Evolutionary conservation across 2,329 filamentous ascomycete genomes (phyloP), one percentile per base, ranked within the genome.

Genomic region (Aspergillus niger): DNA sequence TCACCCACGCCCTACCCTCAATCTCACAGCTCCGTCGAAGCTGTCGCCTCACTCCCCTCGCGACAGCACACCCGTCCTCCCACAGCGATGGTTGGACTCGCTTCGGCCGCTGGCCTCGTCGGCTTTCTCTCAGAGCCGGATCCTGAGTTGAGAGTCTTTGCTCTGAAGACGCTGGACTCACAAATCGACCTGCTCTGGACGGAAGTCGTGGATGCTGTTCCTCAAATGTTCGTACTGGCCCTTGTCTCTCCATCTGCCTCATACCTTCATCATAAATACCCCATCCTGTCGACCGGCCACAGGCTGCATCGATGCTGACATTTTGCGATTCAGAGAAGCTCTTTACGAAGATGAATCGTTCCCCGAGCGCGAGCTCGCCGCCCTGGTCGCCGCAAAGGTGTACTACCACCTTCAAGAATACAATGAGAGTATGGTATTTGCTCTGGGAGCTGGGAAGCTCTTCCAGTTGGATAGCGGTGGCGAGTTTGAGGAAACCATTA

Each of bases 351-450:
- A 99, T 80, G 92, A 97, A 72, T 85, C 86, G 62, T 99, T 99
- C 73, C 91, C 93, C 52, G 91, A 99, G 77, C 91, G 94, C 72
- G 91, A 95, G 76, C 89, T 99, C 59, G 95, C 95, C 58, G 95
- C 95, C 57, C 85, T 99, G 53, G 92, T 99, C 57, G 90, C 96
- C 47, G 91, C 95, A 69, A 99, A 99, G 84, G 92, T 98, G 68
- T 99, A 98, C 82, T 99, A 98, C 76, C 95, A 99, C 76, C 88
- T 99, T 56, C 92, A 97, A 80, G 95, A 95, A 77, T 99, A 99
- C 82, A 95, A 97, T 76, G 95, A 99, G 82, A 97, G 94, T 79
- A 98, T 99, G 94, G 91, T 91, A 55, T 98, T 99, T 78, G 95
- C 95, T 65, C 86, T 99, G 49, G 93, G 92, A 61, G 93, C 95